These are phyloP conservation scores for Pyricularia grisea DNA, from an alignment of 2,329 filamentous ascomycete species.

Conservation along the genomic window DNA sequence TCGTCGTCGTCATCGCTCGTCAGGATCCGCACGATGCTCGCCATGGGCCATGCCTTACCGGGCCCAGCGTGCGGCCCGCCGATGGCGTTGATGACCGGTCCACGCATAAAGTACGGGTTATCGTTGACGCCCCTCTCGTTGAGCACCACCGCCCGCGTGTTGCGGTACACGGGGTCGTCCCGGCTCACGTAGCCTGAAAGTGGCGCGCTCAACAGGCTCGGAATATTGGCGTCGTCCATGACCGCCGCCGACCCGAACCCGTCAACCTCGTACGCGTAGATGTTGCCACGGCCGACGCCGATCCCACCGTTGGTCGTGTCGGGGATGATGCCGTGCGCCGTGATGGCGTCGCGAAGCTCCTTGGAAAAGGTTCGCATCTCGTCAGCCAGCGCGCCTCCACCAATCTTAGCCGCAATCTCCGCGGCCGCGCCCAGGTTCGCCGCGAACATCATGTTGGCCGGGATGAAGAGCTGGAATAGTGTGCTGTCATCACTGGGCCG, in stretches of 20 bases:
- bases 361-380: slow-evolving; percentile 49
- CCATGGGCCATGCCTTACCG: slow-evolving; percentile 82
- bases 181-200: slow-evolving; percentile 50
- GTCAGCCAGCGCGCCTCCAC: slow-evolving; percentile 23
- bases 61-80: slow-evolving; percentile 48
- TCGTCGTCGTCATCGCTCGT: slow-evolving; percentile 68
- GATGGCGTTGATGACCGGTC: slow-evolving; percentile 39
- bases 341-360: slow-evolving; percentile 27
- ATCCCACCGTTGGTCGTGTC: not conserved
- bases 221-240: slow-evolving; percentile 63
- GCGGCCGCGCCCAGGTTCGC: slow-evolving; percentile 45
- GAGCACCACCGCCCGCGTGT: slow-evolving; percentile 66
- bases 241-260: slow-evolving; percentile 52
- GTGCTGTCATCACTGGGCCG: slow-evolving; percentile 84
- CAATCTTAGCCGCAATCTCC: slow-evolving; percentile 32
- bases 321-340: slow-evolving; percentile 37
- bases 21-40: slow-evolving; percentile 67
- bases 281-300: slow-evolving; percentile 35
- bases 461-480: slow-evolving; percentile 78
- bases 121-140: slow-evolving; percentile 30
- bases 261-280: slow-evolving; percentile 66
- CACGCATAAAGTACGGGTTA: slow-evolving; percentile 61
- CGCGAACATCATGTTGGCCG: slow-evolving; percentile 79
- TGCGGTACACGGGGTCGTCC: slow-evolving; percentile 57
- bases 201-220: slow-evolving; percentile 50